Base-by-base conservation (phyloP, 2,329 filamentous ascomycete genomes). In the Simplicillium aogashimaense region DNA sequence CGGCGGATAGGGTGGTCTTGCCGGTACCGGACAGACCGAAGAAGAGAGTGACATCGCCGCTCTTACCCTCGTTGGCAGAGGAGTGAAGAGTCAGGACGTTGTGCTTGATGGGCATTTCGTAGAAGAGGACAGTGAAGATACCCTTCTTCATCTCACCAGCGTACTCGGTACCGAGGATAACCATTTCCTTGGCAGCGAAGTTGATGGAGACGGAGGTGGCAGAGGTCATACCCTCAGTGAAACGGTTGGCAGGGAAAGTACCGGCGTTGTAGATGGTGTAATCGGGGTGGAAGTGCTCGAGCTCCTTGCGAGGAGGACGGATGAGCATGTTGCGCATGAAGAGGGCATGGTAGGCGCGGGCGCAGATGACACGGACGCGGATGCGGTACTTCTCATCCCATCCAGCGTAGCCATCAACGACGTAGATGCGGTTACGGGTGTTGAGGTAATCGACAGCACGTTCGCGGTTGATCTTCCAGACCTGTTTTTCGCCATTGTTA, bases 291-390 rank as follows among this genome's bases (percentile, higher is more conserved):
- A 98, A 98, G 69, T 87, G 79, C 72, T 95, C 84, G 41, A 98
- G 82, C 74, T 98, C 89, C 68, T 94, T 86, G 48, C 78, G 78
- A 39, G 81, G 74, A 48, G 92, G 92, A 54, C 92, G 85, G 73
- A 98, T 98, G 60, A 98, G 84, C 92, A 98, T 98, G 77, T 98
- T 98, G 61, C 89, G 86, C 92, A 98, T 98, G 81, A 98, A 98
- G 50, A 98, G 80, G 47, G 92, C 92, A 77, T 98, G 92, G 77
- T 98, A 98, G 66, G 92, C 92, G 62, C 92, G 89, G 52, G 92
- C 92, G 71, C 92, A 98, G 60, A 98, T 89, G 50, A 98, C 90
- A 59, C 92, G 89, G 56, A 98, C 92, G 57, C 82, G 86, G 70
- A 98, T 97, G 52, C 89, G 79, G 76, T 98, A 98, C 65, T 92